These are phyloP conservation scores for Calonectria fujianensis DNA, from an alignment of 2,329 filamentous ascomycete species.

Conservation along the genomic window DNA sequence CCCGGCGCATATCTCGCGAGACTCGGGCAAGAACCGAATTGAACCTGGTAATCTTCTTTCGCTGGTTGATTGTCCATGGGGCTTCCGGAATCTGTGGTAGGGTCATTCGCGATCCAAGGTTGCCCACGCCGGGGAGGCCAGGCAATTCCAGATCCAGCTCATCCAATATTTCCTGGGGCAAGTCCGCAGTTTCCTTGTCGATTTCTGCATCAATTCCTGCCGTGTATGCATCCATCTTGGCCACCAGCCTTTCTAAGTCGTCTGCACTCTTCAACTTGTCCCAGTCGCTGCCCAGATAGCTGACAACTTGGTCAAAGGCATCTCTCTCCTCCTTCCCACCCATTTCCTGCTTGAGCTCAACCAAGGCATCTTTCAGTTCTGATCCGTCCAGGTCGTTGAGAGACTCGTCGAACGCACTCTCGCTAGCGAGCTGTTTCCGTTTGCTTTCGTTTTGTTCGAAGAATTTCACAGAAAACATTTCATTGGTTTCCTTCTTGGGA, in stretches of 20 bases:
- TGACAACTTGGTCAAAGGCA: constrained; percentile 61
- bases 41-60: constrained; percentile 62
- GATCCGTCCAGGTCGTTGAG: constrained; percentile 61
- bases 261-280: constrained; percentile 57
- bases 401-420: constrained; percentile 64
- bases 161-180: constrained; percentile 60
- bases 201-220: constrained; percentile 61
- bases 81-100: constrained; percentile 62
- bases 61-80: constrained; percentile 62
- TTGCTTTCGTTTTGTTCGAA: constrained; percentile 67
- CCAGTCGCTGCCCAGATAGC: constrained; percentile 58
- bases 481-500: constrained; percentile 40
- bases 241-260: constrained; percentile 61
- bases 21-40: constrained; percentile 58
- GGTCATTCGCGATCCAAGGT: constrained; percentile 47
- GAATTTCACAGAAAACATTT: constrained; percentile 63
- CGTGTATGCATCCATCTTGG: constrained; percentile 60
- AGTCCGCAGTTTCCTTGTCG: constrained; percentile 55
- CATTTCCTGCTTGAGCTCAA: constrained; percentile 63
- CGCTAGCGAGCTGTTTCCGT: constrained; percentile 61
- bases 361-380: constrained; percentile 60
- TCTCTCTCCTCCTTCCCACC: constrained; percentile 58
- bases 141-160: constrained; percentile 57
- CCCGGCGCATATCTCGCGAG: constrained; percentile 55
- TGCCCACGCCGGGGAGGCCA: constrained; percentile 53